Conservation (phyloP, 2,329 filamentous ascomycete genomes). For the Alternaria ventricosa region DNA sequence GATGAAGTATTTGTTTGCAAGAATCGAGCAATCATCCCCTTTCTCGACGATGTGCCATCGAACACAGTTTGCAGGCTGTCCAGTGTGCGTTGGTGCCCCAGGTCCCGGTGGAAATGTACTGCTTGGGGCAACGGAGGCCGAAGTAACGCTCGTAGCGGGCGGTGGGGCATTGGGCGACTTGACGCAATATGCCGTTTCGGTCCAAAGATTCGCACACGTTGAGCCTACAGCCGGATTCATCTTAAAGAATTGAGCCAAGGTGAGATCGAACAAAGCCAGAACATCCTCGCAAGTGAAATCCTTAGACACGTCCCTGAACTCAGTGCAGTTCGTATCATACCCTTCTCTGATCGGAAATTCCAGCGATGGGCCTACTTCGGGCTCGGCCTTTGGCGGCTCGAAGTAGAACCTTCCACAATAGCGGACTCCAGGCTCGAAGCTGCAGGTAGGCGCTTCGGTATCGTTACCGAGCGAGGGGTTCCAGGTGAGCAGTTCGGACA, state of each 20-base stretch:
- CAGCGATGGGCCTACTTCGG: no score
- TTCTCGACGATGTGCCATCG: background rate
- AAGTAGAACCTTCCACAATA: no score
- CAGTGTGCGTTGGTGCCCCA: conserved; percentile 1
- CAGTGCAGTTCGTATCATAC: conserved; percentile 12
- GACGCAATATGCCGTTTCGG: background rate
- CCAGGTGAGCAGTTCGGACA: no score
- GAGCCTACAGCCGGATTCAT: background rate
- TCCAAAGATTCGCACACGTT: background rate
- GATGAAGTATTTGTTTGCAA: conserved; percentile 1
- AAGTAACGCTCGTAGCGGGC: no score
- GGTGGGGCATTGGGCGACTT: no score
- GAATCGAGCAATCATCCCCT: background rate
- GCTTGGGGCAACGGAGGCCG: background rate
- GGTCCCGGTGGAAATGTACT: background rate
- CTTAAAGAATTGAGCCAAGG: conserved; percentile 10
- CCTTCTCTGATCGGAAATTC: conserved; percentile 13
- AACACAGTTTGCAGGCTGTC: conserved; percentile 2
- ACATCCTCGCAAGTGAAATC: no score
- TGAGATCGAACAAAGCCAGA: background rate
- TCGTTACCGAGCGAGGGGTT: no score
- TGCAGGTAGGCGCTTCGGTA: no score
- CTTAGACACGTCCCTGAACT: background rate
- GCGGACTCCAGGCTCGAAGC: background rate
- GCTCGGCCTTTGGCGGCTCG: no score